Base-by-base conservation (phyloP, 805 yeast genomes). In the Sugiyamaella boreocaroliniensis region DNA sequence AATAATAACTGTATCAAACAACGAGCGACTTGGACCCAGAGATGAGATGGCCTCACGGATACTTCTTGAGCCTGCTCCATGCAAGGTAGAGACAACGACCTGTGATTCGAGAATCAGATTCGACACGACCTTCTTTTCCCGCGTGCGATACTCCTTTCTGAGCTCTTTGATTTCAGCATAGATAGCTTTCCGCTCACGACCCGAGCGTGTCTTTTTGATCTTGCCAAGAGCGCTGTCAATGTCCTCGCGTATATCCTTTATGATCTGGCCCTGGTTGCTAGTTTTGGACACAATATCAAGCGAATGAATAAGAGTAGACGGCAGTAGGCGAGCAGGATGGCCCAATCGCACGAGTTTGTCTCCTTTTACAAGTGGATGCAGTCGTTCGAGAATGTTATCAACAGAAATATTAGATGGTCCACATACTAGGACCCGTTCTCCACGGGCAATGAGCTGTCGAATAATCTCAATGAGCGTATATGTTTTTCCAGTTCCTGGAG, bases 321-420 rank as follows among this genome's bases (percentile, higher is more conserved):
- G 77, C 15, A 89, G 66, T 12, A 92, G 72, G 52, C 97, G 77
- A 1, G 97, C 96, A 0, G 98, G 98, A 66, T 93, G 97, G 0
- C 98, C 99, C 40, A 92, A 77, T 62, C 99, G 75, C 10, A 92
- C 72, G n/a, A 93, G 68, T 52, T 79, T 63, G 19, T 73, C 67
- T 11, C 76, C 73, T 0, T 73, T 73, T 42, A 75, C 63, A 41
- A 74, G 68, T 29, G 67, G 67, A 42, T 75, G 68, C 19, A 92
- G 67, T 54, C 97, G 72, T 66, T 92, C 97, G 47, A 90, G 68
- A 14, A 92, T 85, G 0, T 95, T 92, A 66, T 92, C 98, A 1
- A 90, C 95, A 0, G 97, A 81, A 14, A 89, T 83, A 65, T 92
- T 92, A 0, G 97, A 89, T 0, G 98, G 96, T 0, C 97, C 97